These are phyloP conservation scores for Globisporangium canariense DNA, from an alignment of 352 stramenopile genomes.

Conservation along the genomic window DNA sequence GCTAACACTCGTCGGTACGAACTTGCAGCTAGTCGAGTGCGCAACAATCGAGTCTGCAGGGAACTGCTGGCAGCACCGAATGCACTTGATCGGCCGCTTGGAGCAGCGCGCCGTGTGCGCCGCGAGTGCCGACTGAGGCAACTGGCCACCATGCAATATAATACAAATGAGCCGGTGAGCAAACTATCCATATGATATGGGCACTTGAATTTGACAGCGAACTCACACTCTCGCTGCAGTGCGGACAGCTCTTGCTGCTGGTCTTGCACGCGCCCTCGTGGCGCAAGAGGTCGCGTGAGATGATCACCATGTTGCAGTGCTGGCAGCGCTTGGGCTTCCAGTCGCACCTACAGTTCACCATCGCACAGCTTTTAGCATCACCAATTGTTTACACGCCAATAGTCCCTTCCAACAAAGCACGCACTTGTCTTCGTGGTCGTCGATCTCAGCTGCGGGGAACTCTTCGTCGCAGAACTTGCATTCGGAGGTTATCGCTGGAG, in stretches of 20 bases:
- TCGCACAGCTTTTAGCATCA: no score
- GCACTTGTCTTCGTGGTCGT: slow-evolving; percentile 61
- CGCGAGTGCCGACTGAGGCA: slow-evolving; percentile 41
- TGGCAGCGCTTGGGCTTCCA: slow-evolving; percentile 77
- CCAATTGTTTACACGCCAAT: neutral
- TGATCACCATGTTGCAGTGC: slow-evolving; percentile 84
- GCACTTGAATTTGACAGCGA: neutral
- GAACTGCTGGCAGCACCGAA: slow-evolving; percentile 76
- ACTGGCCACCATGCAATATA: slow-evolving; percentile 25
- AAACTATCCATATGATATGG: neutral
- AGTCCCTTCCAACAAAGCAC: neutral
- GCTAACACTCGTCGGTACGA: slow-evolving; percentile 16
- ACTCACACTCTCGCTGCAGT: slow-evolving; percentile 64
- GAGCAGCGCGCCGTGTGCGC: slow-evolving; percentile 55
- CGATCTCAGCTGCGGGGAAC: slow-evolving; percentile 44
- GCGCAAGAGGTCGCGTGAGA: slow-evolving; percentile 50
- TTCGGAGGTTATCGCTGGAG: slow-evolving; percentile 20
- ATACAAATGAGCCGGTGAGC: neutral
- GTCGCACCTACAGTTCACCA: slow-evolving; percentile 40
- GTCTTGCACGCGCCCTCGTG: slow-evolving; percentile 73
- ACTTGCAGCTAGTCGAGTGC: slow-evolving; percentile 72
- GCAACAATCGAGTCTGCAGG: slow-evolving; percentile 67
- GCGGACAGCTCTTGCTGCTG: slow-evolving; percentile 52
- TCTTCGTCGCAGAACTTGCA: slow-evolving; percentile 85
- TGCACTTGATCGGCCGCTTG: slow-evolving; percentile 81